Conservation (phyloP, 495 filamentous ascomycete species). For the Lasiosphaeriaceae sp. region DNA sequence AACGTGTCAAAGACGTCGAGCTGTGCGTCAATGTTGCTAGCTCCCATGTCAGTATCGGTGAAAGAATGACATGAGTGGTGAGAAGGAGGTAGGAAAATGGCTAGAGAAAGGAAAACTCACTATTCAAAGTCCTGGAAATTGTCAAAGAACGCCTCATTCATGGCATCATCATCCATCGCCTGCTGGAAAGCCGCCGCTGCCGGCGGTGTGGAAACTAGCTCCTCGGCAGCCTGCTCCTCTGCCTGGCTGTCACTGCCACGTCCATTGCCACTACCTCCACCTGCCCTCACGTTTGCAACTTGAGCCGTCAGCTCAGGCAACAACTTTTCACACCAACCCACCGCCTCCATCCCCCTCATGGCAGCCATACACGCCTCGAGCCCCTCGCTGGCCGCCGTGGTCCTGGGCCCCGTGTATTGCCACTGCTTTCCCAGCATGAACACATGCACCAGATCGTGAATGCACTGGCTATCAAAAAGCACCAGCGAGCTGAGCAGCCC, state of each 20-base stretch:
- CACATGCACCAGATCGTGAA: constrained; percentile 10
- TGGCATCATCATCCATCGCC: background rate
- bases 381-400: background rate
- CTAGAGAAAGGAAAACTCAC: background rate
- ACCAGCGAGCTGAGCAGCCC: constrained; percentile 7
- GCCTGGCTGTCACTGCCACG: no score
- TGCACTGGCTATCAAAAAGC: constrained; percentile 7
- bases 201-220: background rate
- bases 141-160: constrained; percentile 6
- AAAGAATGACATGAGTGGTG: background rate
- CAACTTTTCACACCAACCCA: constrained; percentile 5
- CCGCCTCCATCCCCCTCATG: constrained; percentile 5
- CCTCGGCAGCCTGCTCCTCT: background rate
- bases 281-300: constrained; percentile 1
- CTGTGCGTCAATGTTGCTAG: constrained; percentile 4
- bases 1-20: constrained; percentile 6
- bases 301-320: constrained; percentile 10
- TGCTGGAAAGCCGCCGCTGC: background rate
- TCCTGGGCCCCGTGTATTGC: background rate
- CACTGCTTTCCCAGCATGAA: constrained; percentile 3
- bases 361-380: constrained; percentile 5
- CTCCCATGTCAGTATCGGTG: background rate
- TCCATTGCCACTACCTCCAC: no score
- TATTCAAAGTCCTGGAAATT: background rate
- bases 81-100: no score